phyloP scores from a whole-genome alignment of 495 filamentous ascomycete genomes.

The Halenospora varia region DNA sequence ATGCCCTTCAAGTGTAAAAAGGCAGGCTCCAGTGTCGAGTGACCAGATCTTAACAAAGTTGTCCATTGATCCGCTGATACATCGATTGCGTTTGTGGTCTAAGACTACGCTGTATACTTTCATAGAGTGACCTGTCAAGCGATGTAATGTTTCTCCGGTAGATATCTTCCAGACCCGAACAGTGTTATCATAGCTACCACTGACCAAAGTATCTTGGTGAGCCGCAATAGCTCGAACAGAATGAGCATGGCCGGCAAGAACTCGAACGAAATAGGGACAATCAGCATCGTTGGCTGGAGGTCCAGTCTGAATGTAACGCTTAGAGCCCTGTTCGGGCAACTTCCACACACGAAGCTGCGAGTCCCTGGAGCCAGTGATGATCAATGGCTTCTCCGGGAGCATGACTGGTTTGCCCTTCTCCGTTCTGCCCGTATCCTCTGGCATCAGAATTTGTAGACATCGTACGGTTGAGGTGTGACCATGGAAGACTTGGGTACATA shows the following conservation, averaged over 20 bases:
- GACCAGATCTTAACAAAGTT: slow-evolving; percentile 98
- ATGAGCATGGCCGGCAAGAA: slow-evolving; percentile 80
- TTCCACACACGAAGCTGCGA: slow-evolving; percentile 95
- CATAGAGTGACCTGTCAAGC: slow-evolving; percentile 81
- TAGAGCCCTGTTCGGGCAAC: slow-evolving; percentile 76
- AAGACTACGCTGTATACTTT: slow-evolving; percentile 98
- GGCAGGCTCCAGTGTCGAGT: slow-evolving; percentile 76
- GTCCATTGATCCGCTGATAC: slow-evolving; percentile 98
- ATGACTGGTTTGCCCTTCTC: slow-evolving; percentile 72
- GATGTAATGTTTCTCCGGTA: slow-evolving; percentile 83
- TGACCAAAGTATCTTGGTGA: slow-evolving; percentile 94
- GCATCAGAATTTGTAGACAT: slow-evolving; percentile 92
- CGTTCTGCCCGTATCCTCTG: slow-evolving; percentile 67
- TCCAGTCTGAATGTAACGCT: slow-evolving; percentile 69
- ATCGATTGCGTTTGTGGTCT: slow-evolving; percentile 86
- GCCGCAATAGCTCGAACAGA: slow-evolving; percentile 98
- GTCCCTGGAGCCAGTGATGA: slow-evolving; percentile 96
- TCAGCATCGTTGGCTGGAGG: slow-evolving; percentile 74
- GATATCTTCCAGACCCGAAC: slow-evolving; percentile 98
- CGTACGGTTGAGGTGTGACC: slow-evolving; percentile 97
- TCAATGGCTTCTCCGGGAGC: slow-evolving; percentile 88
- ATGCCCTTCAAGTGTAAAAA: slow-evolving; percentile 92
- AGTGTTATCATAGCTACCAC: slow-evolving; percentile 93
- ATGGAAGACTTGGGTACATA: slow-evolving; percentile 92
- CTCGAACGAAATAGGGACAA: slow-evolving; percentile 91